Conservation (phyloP, 805 yeast species). For the Sugiyamaella lignohabitans region DNA sequence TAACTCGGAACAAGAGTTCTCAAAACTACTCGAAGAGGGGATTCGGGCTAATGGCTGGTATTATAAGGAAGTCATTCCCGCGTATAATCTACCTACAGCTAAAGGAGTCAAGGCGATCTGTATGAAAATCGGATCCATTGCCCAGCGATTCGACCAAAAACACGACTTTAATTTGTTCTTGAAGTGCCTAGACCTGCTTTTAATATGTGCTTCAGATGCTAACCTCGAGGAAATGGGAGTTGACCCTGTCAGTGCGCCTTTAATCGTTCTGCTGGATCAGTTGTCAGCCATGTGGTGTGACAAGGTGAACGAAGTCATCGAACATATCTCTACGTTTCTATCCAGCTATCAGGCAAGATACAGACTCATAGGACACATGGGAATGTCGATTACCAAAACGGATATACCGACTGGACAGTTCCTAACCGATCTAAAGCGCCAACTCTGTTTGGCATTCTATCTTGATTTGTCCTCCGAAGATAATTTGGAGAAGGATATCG, state of each 20-base stretch:
- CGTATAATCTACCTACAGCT: not conserved
- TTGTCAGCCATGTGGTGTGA: not conserved
- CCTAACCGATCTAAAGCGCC: too few species aligned
- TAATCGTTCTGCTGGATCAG: not conserved
- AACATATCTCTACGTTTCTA: not conserved
- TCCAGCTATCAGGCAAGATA: not conserved
- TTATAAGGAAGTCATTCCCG: not conserved
- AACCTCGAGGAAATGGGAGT: slow-evolving; percentile 1
- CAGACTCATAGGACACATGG: not conserved
- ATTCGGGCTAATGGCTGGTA: not conserved
- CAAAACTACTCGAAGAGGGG: too few species aligned
- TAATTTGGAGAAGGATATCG: too few species aligned
- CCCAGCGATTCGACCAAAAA: not conserved
- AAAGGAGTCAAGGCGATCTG: not conserved
- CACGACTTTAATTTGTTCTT: not conserved
- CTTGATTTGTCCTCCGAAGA: not conserved
- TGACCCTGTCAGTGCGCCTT: slow-evolving; percentile 2
- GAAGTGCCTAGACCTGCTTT: not conserved
- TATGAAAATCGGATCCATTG: too few species aligned
- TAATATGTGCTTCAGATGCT: not conserved
- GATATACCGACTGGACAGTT: too few species aligned
- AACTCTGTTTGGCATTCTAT: not conserved
- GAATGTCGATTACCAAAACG: not conserved
- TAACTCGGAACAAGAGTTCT: too few species aligned
- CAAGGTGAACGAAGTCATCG: not conserved